Conservation (phyloP, 2,329 filamentous ascomycete species). For the Fusarium setosum region DNA sequence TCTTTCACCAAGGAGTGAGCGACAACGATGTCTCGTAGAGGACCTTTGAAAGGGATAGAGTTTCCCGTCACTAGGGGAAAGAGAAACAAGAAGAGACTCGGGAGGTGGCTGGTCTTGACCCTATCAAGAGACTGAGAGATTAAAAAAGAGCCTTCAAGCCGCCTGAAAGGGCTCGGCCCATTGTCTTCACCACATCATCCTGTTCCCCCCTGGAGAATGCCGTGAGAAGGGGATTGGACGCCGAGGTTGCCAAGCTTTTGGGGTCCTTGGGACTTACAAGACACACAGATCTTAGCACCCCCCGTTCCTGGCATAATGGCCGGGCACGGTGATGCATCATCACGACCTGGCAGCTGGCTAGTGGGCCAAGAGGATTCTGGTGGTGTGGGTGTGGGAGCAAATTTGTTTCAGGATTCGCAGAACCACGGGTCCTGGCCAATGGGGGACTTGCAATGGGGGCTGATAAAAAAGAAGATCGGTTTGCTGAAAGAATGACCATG, state of each 20-base stretch:
- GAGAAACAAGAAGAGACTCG: not conserved
- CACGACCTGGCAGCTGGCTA: not conserved
- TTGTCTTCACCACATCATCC: constrained; percentile 7
- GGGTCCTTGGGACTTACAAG: constrained; percentile 10
- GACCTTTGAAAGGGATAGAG: constrained; percentile 30
- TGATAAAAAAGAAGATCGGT: constrained; percentile 12
- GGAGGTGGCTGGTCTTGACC: not conserved
- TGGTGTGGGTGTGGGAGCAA: constrained; percentile 20
- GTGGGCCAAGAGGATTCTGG: constrained; percentile 12
- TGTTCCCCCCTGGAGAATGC: constrained; percentile 1
- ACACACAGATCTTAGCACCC: constrained; percentile 36
- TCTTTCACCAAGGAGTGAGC: constrained; percentile 24
- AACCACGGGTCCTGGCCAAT: constrained; percentile 16
- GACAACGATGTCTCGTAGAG: constrained; percentile 24
- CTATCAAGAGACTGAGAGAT: constrained; percentile 23
- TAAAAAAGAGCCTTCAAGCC: constrained; percentile 22
- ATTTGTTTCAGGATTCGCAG: constrained; percentile 33
- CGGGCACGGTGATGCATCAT: constrained; percentile 9
- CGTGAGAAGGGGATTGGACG: constrained; percentile 7
- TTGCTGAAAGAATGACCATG: constrained; percentile 17
- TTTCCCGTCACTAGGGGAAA: not conserved
- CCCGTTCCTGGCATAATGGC: constrained; percentile 26
- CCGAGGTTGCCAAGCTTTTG: constrained; percentile 21
- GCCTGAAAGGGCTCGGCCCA: constrained; percentile 18
- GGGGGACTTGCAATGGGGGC: not conserved